Evolutionary conservation across 208 protist genomes (phyloP).

Genomic region (Borovskyia barvae): DNA sequence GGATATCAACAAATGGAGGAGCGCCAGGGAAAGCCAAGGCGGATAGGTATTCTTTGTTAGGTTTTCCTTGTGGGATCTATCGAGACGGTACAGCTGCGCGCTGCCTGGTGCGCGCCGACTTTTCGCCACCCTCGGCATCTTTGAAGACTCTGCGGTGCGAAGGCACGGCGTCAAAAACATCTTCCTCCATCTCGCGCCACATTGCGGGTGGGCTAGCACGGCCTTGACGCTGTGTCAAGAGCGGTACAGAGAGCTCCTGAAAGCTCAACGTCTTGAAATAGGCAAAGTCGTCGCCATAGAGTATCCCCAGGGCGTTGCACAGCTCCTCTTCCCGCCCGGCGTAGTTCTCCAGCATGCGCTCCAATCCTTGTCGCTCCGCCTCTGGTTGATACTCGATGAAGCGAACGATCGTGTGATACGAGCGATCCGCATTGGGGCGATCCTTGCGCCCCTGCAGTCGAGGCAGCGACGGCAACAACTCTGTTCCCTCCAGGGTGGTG

Average conservation of each 20-base stretch:
- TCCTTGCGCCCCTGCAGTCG: slow-evolving; percentile 55
- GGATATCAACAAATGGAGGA: too few relatives aligned
- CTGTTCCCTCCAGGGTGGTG: slow-evolving; percentile 51
- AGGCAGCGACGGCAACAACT: slow-evolving; percentile 65
- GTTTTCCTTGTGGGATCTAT: too few relatives aligned
- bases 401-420: slow-evolving; percentile 54
- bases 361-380: slow-evolving; percentile 34
- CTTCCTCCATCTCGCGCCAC: too few relatives aligned
- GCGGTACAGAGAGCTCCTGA: slow-evolving; percentile 3
- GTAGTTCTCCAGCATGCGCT: slow-evolving; percentile 57
- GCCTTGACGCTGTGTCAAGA: slow-evolving; percentile 11
- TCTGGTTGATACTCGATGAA: slow-evolving; percentile 68
- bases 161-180: too few relatives aligned
- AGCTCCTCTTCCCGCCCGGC: slow-evolving; percentile 64
- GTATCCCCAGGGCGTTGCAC: slow-evolving; percentile 50
- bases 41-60: too few relatives aligned
- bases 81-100: too few relatives aligned
- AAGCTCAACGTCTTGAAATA: slow-evolving; percentile 21
- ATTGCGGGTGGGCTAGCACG: too few relatives aligned
- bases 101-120: too few relatives aligned
- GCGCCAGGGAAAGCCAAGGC: too few relatives aligned
- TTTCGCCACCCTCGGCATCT: too few relatives aligned
- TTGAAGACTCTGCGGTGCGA: too few relatives aligned
- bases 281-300: slow-evolving; percentile 67
- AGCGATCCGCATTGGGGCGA: slow-evolving; percentile 17